Conservation (phyloP, 345 rosid genomes). For the Aegle marmelos region DNA sequence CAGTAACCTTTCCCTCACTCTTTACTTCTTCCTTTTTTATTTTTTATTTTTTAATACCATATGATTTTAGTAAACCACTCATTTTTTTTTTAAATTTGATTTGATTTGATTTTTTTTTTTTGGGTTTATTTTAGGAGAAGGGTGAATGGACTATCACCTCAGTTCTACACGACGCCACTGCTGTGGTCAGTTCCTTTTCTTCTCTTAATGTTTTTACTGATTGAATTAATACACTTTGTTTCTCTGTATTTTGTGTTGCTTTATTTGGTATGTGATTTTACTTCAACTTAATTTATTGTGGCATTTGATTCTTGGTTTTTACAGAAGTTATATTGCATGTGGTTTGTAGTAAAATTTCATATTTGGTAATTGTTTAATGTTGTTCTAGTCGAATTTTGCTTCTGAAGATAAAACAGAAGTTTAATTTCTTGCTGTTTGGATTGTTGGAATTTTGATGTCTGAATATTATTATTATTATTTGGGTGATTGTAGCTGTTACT, state of each 20-base stretch:
- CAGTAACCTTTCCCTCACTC: constrained; percentile 35
- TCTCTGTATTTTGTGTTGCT: neutral
- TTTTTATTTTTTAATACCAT: neutral
- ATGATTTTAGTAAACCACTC: neutral
- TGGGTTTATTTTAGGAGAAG: constrained; percentile 41
- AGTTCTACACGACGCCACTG: constrained; percentile 81
- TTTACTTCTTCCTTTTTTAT: neutral
- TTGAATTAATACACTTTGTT: neutral
- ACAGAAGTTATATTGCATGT: neutral
- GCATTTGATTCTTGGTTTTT: neutral
- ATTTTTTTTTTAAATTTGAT: neutral
- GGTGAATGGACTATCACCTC: constrained; percentile 81
- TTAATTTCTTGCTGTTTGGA: neutral
- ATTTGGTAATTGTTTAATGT: neutral
- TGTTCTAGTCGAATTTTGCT: neutral
- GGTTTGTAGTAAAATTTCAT: neutral
- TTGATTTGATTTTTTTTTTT: neutral
- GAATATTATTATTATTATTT: too few relatives aligned
- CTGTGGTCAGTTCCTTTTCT: constrained; percentile 56
- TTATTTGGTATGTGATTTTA: neutral
- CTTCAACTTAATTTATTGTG: neutral
- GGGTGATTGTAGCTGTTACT: neutral
- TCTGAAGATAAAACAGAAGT: neutral
- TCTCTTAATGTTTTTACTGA: too few relatives aligned
- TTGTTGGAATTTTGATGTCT: neutral